phyloP scores from a whole-genome alignment of 345 rosid species.

The Populus ilicifolia region DNA sequence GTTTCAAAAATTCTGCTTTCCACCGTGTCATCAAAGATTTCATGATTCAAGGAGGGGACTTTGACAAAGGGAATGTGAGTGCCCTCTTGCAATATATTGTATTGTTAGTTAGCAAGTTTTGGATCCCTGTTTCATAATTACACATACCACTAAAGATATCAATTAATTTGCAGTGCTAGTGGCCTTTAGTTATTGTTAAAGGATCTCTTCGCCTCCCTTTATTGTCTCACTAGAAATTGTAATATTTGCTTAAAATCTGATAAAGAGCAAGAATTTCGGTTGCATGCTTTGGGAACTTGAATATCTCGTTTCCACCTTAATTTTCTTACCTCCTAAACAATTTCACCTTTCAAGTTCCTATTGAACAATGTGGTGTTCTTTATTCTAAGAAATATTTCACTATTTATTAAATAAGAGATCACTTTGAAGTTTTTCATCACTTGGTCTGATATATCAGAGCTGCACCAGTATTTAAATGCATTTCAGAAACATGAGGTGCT shows the following conservation, averaged over 20 bases:
- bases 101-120: neutral
- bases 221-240: neutral
- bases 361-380: neutral
- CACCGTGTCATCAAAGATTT: constrained; percentile 96
- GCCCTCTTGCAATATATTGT: neutral
- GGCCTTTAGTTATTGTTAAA: neutral
- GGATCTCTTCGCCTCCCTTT: neutral
- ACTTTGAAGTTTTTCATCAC: neutral
- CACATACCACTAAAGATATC: neutral
- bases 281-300: neutral
- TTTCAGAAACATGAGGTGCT: neutral
- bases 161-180: neutral
- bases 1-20: constrained; percentile 69
- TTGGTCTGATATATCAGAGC: neutral
- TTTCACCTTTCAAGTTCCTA: neutral
- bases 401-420: neutral
- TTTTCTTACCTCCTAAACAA: neutral
- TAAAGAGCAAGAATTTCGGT: neutral
- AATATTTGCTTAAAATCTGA: neutral
- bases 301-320: neutral
- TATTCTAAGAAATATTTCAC: neutral
- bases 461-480: neutral
- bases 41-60: constrained; percentile 99
- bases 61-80: constrained; percentile 93
- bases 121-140: neutral